Conservation (phyloP, 2,329 filamentous ascomycete species). For the Cadophora sp. region DNA sequence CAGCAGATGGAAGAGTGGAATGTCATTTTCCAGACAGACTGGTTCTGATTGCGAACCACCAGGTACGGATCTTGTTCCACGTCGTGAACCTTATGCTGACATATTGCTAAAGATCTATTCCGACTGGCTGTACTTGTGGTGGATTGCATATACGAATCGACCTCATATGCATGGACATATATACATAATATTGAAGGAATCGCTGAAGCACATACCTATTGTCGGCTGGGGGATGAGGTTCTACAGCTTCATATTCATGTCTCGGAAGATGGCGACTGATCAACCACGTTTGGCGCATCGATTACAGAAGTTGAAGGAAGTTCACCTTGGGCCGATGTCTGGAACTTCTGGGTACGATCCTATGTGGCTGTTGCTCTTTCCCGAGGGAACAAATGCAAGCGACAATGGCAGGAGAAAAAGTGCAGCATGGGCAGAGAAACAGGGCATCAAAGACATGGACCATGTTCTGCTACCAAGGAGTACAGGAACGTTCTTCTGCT, state of each 20-base stretch:
- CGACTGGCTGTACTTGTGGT: slow-evolving; percentile 93
- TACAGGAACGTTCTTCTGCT: slow-evolving; percentile 80
- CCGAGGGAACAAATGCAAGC: slow-evolving; percentile 85
- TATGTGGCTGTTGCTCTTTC: slow-evolving; percentile 91
- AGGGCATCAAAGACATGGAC: slow-evolving; percentile 72
- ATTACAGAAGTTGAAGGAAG: slow-evolving; percentile 70
- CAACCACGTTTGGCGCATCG: slow-evolving; percentile 77
- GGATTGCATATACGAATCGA: slow-evolving; percentile 81
- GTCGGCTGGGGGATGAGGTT: slow-evolving; percentile 84
- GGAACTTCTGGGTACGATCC: slow-evolving; percentile 68
- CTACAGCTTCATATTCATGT: slow-evolving; percentile 90
- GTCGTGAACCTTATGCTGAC: neutral
- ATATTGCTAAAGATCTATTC: slow-evolving; percentile 71
- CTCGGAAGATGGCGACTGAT: slow-evolving; percentile 86
- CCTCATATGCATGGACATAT: slow-evolving; percentile 84
- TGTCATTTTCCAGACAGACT: slow-evolving; percentile 83
- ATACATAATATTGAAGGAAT: slow-evolving; percentile 91
- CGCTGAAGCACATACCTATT: slow-evolving; percentile 79
- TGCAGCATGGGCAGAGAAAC: slow-evolving; percentile 78
- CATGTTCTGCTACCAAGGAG: slow-evolving; percentile 80
- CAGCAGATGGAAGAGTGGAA: slow-evolving; percentile 74
- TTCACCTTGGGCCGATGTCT: slow-evolving; percentile 57
- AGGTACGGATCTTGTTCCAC: slow-evolving; percentile 53
- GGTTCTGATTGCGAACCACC: slow-evolving; percentile 87
- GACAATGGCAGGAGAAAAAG: slow-evolving; percentile 74